phyloP scores from a whole-genome alignment of 306 rosid species.

The Quercus mongolica region DNA sequence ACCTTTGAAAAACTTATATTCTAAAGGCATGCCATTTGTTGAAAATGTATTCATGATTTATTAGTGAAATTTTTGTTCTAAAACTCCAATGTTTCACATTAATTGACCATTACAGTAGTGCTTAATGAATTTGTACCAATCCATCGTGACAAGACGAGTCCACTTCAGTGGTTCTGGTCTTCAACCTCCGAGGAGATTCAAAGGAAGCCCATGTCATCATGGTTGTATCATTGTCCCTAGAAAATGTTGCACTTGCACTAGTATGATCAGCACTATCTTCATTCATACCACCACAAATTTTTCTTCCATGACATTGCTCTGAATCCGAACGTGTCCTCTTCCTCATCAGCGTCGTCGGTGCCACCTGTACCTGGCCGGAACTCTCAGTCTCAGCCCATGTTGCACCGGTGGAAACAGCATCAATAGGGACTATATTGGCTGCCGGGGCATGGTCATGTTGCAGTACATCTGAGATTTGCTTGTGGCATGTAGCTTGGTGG shows the following conservation, averaged over 20 bases:
- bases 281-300: constrained; percentile 10
- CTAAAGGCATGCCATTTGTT: too few species aligned
- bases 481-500: constrained; percentile 46
- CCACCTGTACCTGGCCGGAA: not conserved
- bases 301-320: constrained; percentile 12
- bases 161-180: constrained; percentile 41
- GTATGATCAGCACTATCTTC: constrained; percentile 34
- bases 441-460: constrained; percentile 10
- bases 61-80: too few species aligned
- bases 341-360: not conserved
- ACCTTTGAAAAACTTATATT: too few species aligned
- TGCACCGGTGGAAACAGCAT: constrained; percentile 22
- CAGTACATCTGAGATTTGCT: constrained; percentile 18
- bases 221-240: constrained; percentile 40
- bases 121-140: constrained; percentile 25
- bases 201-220: constrained; percentile 49
- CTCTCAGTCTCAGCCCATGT: constrained; percentile 14
- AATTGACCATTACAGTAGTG: not conserved
- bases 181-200: constrained; percentile 45
- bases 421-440: constrained; percentile 11
- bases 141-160: constrained; percentile 43
- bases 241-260: constrained; percentile 18
- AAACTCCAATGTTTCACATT: not conserved
- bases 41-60: too few species aligned
- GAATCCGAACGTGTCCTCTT: constrained; percentile 34